phyloP scores from a whole-genome alignment of 2,329 filamentous ascomycete genomes.

The Parafenestella ontariensis region DNA sequence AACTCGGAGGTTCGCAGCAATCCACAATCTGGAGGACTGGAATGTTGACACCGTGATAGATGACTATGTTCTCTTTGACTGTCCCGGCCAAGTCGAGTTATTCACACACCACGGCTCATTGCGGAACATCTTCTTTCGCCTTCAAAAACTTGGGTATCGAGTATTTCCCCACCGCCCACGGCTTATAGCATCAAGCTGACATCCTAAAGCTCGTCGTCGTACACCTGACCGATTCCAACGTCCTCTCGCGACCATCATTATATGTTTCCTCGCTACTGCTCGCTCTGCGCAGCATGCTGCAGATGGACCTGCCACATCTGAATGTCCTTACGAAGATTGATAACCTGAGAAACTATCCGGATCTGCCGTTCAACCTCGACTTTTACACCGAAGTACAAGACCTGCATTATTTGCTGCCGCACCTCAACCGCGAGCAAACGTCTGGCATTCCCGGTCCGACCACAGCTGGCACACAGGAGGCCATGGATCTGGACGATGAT shows the following conservation, averaged over 20 bases:
- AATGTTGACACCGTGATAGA: conserved; percentile 55
- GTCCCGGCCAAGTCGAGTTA: conserved; percentile 94
- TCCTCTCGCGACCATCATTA: conserved; percentile 88
- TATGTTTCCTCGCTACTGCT: conserved; percentile 95
- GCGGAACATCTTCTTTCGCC: conserved; percentile 86
- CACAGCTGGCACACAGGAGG: conserved; percentile 6
- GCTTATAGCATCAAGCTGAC: conserved; percentile 31
- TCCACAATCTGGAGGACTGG: neutral
- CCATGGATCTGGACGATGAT: conserved; percentile 57
- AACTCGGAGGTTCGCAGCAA: conserved; percentile 64
- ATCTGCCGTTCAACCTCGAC: conserved; percentile 92
- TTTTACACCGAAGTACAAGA: conserved; percentile 98
- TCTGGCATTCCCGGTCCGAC: conserved; percentile 46
- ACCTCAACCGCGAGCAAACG: conserved; percentile 75
- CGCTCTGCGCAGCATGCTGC: conserved; percentile 93
- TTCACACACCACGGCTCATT: conserved; percentile 95
- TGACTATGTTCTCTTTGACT: conserved; percentile 95
- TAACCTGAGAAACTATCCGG: conserved; percentile 83
- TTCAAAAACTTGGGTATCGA: conserved; percentile 91
- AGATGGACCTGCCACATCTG: conserved; percentile 94
- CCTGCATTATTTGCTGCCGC: conserved; percentile 80
- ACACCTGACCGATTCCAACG: conserved; percentile 93
- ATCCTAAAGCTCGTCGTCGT: conserved; percentile 81
- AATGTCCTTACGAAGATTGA: conserved; percentile 99
- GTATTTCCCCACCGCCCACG: conserved; percentile 62